Percentiles rank a stretch among this genome's conserved stretches.
Conservation (phyloP, 208 protist species). For the Strigomonas culicis region DNA sequence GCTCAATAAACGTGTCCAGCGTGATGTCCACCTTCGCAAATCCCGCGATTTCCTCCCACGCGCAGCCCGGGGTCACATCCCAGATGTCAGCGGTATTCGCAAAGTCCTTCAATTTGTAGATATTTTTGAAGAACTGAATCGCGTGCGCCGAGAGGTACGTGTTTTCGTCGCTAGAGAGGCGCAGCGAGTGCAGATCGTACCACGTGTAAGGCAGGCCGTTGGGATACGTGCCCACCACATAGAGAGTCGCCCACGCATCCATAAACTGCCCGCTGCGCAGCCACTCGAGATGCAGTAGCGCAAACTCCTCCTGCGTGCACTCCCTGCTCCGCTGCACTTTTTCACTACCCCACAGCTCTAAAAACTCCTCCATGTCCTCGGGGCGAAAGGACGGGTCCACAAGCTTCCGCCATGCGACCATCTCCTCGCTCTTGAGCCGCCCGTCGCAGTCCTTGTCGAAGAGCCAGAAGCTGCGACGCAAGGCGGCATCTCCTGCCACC, state of each 20-base stretch:
- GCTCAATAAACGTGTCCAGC: slow-evolving; percentile 74
- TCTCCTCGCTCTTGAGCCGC: slow-evolving; percentile 47
- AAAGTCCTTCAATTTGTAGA: slow-evolving; percentile 71
- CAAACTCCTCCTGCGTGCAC: slow-evolving; percentile 25
- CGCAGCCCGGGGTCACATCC: slow-evolving; percentile 78
- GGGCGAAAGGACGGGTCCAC: slow-evolving; percentile 32
- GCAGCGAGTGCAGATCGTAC: slow-evolving; percentile 68
- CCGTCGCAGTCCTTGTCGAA: slow-evolving; percentile 76
- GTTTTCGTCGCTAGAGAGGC: slow-evolving; percentile 53
- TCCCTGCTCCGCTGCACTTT: slow-evolving; percentile 9
- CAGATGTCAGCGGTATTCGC: slow-evolving; percentile 49
- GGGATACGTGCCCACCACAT: slow-evolving; percentile 50
- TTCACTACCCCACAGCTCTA: slow-evolving; percentile 22
- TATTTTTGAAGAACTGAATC: slow-evolving; percentile 80
- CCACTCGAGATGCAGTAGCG: slow-evolving; percentile 33
- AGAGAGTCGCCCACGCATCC: slow-evolving; percentile 79
- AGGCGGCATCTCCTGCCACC: slow-evolving; percentile 37
- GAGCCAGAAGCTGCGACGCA: slow-evolving; percentile 81
- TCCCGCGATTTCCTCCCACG: slow-evolving; percentile 65
- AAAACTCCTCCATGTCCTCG: slow-evolving; percentile 26
- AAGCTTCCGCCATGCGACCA: slow-evolving; percentile 59
- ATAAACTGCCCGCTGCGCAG: slow-evolving; percentile 29
- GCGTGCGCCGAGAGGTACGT: slow-evolving; percentile 77
- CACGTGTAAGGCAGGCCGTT: slow-evolving; percentile 78
- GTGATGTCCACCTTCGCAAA: slow-evolving; percentile 42